Base-by-base conservation (phyloP, 2,329 filamentous ascomycete genomes). In the Aspergillus fischeri region DNA sequence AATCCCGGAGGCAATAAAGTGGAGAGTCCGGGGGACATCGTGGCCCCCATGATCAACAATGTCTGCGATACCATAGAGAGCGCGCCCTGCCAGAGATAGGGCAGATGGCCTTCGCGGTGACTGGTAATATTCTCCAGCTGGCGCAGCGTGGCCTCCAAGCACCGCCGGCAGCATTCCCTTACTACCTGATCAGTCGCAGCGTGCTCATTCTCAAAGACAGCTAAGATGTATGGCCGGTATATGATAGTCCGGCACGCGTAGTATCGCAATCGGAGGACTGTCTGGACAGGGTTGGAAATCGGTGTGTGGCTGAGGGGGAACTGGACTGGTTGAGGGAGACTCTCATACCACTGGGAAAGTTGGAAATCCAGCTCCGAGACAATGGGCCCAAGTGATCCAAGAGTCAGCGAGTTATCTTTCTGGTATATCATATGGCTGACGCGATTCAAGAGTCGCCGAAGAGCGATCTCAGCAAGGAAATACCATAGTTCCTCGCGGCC, bases 181-280 rank as follows among this genome's bases (percentile, higher is more conserved):
- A 93, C 89, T 10, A 84, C 81, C 10, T 84, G 85, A 73, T 93
- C 89, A 65, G 88, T 73, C 14, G 87, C 83, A 24, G 88, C 82
- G 63, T 86, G 86, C 66, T 92, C 89, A 59, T 92, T 90, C 67
- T 92, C 87, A 24, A 94, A 75, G 1, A 92, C 90, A 10, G 89
- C 88, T 57, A 92, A 78, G 60, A 93, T 90, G 71, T 93, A 93
- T 0, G 90, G 90, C 28, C 90, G 83, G 75, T 91, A 93, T 63
- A 94, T 93, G 66, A 93, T 92, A 27, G 90, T 93, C 56, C 89
- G 86, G 72, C 90, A 94, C 45, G 90, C 90, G 71, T 91, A 92
- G 76, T 93, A 94, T 29, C 90, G 84, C 59, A 93, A 78, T 49
- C 90, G 83, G 51, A 94, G 77, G 7, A 93, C 90, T 0, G 89